Evolutionary conservation across 805 yeast species (phyloP), one percentile per base, ranked within the genome.

Genomic region (Pichia deserticola): DNA sequence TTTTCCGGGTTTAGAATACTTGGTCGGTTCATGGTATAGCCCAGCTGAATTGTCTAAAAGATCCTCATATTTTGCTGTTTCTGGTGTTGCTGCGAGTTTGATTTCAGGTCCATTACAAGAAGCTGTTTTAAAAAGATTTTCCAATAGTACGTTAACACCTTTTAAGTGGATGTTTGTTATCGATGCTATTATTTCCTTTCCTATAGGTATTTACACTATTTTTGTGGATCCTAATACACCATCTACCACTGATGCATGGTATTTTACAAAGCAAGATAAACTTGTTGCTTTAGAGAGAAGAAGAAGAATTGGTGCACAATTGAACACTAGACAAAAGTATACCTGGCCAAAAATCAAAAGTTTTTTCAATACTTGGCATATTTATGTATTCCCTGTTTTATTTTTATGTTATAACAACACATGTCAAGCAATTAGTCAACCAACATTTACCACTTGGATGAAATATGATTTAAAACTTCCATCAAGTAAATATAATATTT

Each of bases 101-200:
- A 78, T 85, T 6, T 72, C 83, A 4, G 85, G 86, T 39, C 74
- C 79, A 50, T 65, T 82, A 39, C 82, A 81, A 54, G 81, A 81
- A 54, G 77, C 82, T 30, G 77, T 81, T 11, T 72, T 80, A 36
- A 74, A 67, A 49, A 57, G 70, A 32, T 57, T 63, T 45, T 58
- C 81, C 54, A 66, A 71, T 45, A 83, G 82, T 25, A 65, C 57
- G 1, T 62, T 76, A 10, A 69, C 71, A 11, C 78, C 85, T 7
- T 82, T 86, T 86, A 69, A 80, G 66, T 82, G 86, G 86, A 75
- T 79, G 59, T 82, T 80, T 57, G 73, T 83, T 42, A 69, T 83
- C 50, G 85, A 81, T 60, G 83, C 82, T 20, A 60, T 77, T 45
- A 71, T 83, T 40, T 76, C 83, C 11, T 55, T 82, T 32, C 76